Evolutionary conservation across 495 filamentous ascomycete genomes (phyloP).

Genomic region (Beverwykella pulmonaria): DNA sequence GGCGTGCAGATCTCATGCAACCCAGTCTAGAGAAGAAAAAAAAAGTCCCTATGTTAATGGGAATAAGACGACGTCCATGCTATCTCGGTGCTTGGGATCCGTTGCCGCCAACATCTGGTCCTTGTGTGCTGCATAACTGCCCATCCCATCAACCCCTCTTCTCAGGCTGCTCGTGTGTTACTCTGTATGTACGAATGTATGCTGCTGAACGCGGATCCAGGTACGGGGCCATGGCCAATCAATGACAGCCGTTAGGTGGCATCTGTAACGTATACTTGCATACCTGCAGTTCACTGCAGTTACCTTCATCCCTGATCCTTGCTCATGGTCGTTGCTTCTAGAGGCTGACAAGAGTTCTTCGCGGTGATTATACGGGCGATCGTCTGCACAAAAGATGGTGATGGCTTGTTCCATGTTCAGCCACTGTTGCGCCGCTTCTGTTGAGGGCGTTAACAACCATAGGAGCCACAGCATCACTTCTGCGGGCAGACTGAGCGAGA

Average conservation of each 20-base stretch:
- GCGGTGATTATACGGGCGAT: constrained; percentile 1
- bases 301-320: background rate
- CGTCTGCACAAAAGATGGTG: constrained; percentile 2
- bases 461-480: constrained; percentile 14
- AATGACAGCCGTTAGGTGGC: constrained; percentile 18
- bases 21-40: background rate
- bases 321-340: constrained; percentile 2
- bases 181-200: background rate
- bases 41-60: no score
- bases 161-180: background rate
- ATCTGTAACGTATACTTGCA: constrained; percentile 11
- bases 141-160: constrained; percentile 7
- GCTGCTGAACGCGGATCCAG: background rate
- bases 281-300: constrained; percentile 18
- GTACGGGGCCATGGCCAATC: constrained; percentile 12
- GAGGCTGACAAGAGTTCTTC: background rate
- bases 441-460: background rate
- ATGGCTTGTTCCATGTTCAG: constrained; percentile 22
- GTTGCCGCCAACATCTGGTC: background rate
- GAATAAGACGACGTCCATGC: background rate
- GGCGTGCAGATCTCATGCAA: constrained; percentile 6
- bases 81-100: background rate
- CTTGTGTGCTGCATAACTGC: background rate
- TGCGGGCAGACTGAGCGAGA: background rate
- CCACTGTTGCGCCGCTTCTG: constrained; percentile 12